Conservation (phyloP, 768 basidiomycete genomes). For the Boletus rubropictus region DNA sequence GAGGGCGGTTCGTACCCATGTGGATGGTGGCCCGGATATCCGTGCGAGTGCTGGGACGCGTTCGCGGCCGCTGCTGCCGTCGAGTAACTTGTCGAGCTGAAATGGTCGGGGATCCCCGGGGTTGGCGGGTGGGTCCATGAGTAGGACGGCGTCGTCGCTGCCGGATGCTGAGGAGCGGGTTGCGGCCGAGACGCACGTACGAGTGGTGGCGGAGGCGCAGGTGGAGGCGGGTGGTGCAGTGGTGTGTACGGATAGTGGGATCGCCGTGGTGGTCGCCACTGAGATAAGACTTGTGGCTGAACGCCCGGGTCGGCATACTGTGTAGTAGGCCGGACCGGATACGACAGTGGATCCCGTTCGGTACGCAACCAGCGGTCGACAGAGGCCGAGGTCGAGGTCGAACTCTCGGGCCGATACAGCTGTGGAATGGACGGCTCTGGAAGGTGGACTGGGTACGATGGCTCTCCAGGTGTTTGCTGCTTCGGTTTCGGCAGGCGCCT, state of each 20-base stretch:
- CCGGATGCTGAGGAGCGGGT: constrained; percentile 11
- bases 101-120: constrained; percentile 2
- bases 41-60: constrained; percentile 8
- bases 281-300: constrained; percentile 10
- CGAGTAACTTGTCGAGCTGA: constrained; percentile 9
- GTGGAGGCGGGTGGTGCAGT: constrained; percentile 6
- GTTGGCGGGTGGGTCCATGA: constrained; percentile 13
- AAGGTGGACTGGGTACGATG: background rate
- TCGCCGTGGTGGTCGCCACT: constrained; percentile 27
- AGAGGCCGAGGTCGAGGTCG: constrained; percentile 2
- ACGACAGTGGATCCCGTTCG: constrained; percentile 14
- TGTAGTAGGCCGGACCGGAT: background rate
- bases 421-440: constrained; percentile 5
- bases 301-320: constrained; percentile 7
- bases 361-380: constrained; percentile 14
- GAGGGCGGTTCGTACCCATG: constrained; percentile 15
- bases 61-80: constrained; percentile 3
- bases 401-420: constrained; percentile 14
- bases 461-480: constrained; percentile 9
- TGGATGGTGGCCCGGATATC: constrained; percentile 12
- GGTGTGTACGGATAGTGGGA: constrained; percentile 26
- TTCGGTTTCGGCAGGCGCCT: constrained; percentile 30
- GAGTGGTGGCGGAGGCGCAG: constrained; percentile 3
- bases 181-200: constrained; percentile 1
- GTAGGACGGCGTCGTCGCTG: constrained; percentile 7